Conservation (phyloP, 352 stramenopile species). For the Pythium aquatile region DNA sequence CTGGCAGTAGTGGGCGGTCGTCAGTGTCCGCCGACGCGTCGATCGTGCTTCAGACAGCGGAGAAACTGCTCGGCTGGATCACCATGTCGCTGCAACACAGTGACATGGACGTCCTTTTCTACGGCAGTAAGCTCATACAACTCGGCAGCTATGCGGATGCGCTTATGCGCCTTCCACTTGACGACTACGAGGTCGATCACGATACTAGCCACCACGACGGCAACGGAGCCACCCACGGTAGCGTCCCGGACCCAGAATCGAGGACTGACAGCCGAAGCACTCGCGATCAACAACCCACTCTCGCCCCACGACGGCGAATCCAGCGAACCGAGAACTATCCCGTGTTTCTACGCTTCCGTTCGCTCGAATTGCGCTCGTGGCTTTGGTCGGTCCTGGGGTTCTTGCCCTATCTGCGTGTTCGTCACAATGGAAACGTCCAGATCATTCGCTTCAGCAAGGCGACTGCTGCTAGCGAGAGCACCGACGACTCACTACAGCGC, state of each 20-base stretch:
- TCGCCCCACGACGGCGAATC: background rate
- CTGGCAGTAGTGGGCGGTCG: background rate
- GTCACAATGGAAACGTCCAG: background rate
- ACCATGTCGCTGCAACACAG: conserved; percentile 30
- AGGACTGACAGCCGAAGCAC: background rate
- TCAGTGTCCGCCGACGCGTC: background rate
- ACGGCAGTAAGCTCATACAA: conserved; percentile 25
- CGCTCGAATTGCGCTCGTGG: conserved; percentile 28
- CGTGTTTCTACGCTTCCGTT: conserved; percentile 13
- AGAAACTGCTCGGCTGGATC: conserved; percentile 25
- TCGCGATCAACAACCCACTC: background rate
- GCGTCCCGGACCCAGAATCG: background rate
- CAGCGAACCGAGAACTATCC: conserved; percentile 3
- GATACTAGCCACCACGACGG: background rate
- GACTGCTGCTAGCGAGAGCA: background rate
- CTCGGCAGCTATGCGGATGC: conserved; percentile 7
- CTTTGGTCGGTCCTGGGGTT: conserved; percentile 30
- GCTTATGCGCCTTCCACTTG: conserved; percentile 22
- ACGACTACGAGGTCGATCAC: background rate
- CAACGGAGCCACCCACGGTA: background rate
- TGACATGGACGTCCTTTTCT: conserved; percentile 34
- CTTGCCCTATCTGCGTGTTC: conserved; percentile 25
- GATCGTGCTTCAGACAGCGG: conserved; percentile 19
- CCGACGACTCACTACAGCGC: background rate
- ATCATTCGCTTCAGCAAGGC: conserved; percentile 21